These are phyloP conservation scores for Sanghuangporus baumii DNA, from an alignment of 1,284 basidiomycete genomes.

Conservation along the genomic window DNA sequence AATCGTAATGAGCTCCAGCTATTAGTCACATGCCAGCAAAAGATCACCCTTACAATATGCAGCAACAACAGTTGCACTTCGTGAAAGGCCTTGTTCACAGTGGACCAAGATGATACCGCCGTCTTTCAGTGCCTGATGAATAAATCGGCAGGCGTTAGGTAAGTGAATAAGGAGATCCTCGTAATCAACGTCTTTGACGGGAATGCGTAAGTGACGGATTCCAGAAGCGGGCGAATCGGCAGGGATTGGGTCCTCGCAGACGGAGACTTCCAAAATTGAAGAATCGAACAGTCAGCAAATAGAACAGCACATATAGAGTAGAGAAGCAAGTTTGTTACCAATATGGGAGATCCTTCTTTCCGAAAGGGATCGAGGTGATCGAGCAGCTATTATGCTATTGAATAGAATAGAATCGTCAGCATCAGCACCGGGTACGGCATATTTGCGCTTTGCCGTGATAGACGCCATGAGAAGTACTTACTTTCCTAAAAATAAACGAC, in stretches of 20 bases:
- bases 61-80: constrained; percentile 77
- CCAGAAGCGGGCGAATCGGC: constrained; percentile 71
- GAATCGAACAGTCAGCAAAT: background rate
- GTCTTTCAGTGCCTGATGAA: constrained; percentile 60
- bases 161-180: constrained; percentile 78
- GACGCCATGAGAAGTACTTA: constrained; percentile 33
- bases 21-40: background rate
- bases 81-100: constrained; percentile 76
- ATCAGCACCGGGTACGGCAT: constrained; percentile 20
- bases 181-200: constrained; percentile 77
- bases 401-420: constrained; percentile 18
- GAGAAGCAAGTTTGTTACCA: constrained; percentile 9
- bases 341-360: constrained; percentile 75
- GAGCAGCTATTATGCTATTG: constrained; percentile 62
- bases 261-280: constrained; percentile 38
- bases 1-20: background rate
- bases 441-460: constrained; percentile 18
- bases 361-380: constrained; percentile 64
- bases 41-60: constrained; percentile 54
- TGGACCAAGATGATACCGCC: constrained; percentile 80
- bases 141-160: constrained; percentile 73
- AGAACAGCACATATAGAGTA: background rate
- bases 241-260: constrained; percentile 67
- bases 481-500: constrained; percentile 72
- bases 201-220: constrained; percentile 61